Evolutionary conservation across 73 alveolate genomes (phyloP).

Genomic region (Tetrahymena thermophila): DNA sequence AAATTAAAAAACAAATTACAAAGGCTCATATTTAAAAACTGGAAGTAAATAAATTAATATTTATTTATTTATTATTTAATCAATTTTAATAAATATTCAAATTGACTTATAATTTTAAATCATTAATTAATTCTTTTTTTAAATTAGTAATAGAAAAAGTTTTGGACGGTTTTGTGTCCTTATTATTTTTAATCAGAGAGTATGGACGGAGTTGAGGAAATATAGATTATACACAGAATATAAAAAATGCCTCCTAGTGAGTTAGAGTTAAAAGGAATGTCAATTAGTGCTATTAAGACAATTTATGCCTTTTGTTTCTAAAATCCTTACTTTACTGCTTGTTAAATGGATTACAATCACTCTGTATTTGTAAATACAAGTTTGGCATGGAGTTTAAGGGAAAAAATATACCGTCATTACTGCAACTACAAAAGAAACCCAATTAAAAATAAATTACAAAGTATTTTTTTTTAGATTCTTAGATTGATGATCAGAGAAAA

Average conservation of each 20-base stretch:
- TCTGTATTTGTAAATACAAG: background rate
- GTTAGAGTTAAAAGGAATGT: background rate
- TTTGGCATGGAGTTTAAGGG: background rate
- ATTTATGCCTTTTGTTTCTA: background rate
- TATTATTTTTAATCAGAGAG: background rate
- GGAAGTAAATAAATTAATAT: background rate
- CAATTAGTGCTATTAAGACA: background rate
- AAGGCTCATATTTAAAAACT: background rate
- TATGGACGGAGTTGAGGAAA: background rate
- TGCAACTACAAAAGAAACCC: background rate
- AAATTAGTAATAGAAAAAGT: background rate
- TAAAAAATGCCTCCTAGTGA: background rate
- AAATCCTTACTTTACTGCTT: background rate
- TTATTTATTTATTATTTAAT: background rate
- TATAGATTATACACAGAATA: background rate
- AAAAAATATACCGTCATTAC: background rate
- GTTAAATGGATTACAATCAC: background rate
- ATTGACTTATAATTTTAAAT: too few relatives aligned
- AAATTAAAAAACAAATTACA: too few relatives aligned
- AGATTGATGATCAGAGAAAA: background rate
- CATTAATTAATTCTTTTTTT: background rate
- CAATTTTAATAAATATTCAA: background rate
- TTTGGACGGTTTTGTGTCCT: background rate
- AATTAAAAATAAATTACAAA: background rate
- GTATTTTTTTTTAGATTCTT: background rate